These are phyloP conservation scores for Phytophthora megakarya DNA, from an alignment of 352 stramenopile genomes.

Conservation along the genomic window DNA sequence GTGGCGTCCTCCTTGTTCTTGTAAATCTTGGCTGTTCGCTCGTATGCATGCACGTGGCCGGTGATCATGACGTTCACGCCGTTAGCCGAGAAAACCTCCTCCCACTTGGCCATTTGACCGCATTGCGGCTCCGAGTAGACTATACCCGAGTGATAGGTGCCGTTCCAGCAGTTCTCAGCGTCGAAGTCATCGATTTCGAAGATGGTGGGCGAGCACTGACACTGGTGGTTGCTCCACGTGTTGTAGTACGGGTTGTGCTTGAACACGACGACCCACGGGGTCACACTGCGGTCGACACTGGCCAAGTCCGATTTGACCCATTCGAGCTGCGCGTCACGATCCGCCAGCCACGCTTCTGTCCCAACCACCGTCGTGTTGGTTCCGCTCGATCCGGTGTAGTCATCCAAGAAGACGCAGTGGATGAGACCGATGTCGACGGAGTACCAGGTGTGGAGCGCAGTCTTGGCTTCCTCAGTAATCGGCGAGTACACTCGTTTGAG, in stretches of 20 bases:
- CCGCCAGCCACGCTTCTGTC: conserved; percentile 41
- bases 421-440: conserved; percentile 61
- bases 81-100: conserved; percentile 50
- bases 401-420: conserved; percentile 61
- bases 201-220: conserved; percentile 44
- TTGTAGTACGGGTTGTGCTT: conserved; percentile 78
- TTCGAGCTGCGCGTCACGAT: conserved; percentile 40
- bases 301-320: conserved; percentile 75
- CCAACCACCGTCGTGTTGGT: conserved; percentile 42
- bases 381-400: conserved; percentile 58
- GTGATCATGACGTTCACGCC: conserved; percentile 49
- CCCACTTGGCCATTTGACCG: conserved; percentile 48
- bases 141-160: conserved; percentile 43
- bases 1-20: conserved; percentile 48
- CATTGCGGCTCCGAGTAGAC: conserved; percentile 49
- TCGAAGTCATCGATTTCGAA: conserved; percentile 44
- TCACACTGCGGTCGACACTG: conserved; percentile 63
- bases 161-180: conserved; percentile 51
- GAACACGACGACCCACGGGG: conserved; percentile 85
- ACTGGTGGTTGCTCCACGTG: conserved; percentile 65
- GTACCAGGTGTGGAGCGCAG: conserved; percentile 47
- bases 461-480: conserved; percentile 49
- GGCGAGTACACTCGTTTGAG: conserved; percentile 55
- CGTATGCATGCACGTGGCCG: conserved; percentile 60
- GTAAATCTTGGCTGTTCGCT: conserved; percentile 54